These are phyloP conservation scores for Dendrocalamus latiflorus DNA, from an alignment of 202 grass and related monocot species.

Conservation along the genomic window DNA sequence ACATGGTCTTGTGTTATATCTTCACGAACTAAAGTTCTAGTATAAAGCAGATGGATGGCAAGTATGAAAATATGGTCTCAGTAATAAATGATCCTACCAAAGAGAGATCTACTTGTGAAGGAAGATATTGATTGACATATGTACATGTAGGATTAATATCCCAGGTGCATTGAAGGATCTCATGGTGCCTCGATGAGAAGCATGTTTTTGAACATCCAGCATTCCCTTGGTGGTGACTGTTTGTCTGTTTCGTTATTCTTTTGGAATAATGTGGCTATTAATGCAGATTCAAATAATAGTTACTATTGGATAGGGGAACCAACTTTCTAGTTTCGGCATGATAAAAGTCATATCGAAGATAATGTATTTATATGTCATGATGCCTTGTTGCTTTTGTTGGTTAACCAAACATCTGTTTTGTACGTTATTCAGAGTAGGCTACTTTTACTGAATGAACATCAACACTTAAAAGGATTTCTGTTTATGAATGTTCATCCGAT, in stretches of 20 bases:
- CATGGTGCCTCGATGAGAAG: not conserved
- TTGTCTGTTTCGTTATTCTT: not conserved
- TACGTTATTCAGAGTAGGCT: not conserved
- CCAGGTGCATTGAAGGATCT: not conserved
- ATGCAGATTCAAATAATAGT: not conserved
- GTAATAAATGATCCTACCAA: not conserved
- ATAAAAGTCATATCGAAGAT: not conserved
- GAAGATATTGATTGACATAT: not conserved
- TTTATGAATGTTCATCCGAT: not conserved
- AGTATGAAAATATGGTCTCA: not conserved
- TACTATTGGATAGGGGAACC: not conserved
- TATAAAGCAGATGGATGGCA: not conserved
- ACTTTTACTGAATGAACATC: not conserved
- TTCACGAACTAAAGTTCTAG: not conserved
- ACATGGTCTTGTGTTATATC: not conserved
- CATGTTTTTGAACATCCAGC: not conserved
- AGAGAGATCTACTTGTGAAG: not conserved
- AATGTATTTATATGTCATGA: not conserved
- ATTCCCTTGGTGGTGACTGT: not conserved
- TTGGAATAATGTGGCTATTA: not conserved
- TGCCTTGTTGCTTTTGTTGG: not conserved
- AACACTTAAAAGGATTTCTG: not conserved
- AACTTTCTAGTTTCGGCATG: not conserved
- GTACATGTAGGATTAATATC: not conserved
- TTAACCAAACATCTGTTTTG: not conserved